Conservation (phyloP, 306 rosid genomes). For the Parietaria judaica region DNA sequence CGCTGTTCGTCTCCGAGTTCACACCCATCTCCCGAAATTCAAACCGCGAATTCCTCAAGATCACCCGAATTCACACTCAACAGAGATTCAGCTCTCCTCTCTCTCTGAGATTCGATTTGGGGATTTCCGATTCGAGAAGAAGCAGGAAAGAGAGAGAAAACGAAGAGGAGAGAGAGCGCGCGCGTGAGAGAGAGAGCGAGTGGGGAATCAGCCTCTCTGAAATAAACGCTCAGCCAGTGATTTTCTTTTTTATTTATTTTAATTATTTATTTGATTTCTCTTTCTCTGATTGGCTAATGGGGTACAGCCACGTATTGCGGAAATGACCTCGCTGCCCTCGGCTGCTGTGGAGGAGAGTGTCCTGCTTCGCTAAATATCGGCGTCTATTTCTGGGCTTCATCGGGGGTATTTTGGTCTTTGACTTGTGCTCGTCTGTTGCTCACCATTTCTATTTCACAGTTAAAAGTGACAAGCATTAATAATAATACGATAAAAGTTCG, state of each 20-base stretch:
- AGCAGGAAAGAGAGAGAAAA: neutral
- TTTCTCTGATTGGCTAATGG: neutral
- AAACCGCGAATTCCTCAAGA: constrained; percentile 9
- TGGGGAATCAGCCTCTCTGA: constrained; percentile 9
- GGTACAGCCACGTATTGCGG: neutral
- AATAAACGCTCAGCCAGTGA: constrained; percentile 3
- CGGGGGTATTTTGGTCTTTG: neutral
- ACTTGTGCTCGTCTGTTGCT: neutral
- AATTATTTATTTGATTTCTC: neutral
- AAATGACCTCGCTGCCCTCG: neutral
- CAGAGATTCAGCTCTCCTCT: neutral
- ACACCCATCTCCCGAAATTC: constrained; percentile 43
- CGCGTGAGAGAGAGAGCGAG: constrained; percentile 38
- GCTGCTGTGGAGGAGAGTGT: no score
- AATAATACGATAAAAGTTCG: no score
- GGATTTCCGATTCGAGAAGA: neutral
- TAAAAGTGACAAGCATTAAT: no score
- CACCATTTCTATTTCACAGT: neutral
- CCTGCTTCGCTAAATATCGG: neutral
- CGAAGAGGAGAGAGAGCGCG: constrained; percentile 14
- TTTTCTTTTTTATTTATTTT: neutral
- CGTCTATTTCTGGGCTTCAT: neutral
- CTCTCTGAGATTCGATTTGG: neutral
- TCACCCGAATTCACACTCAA: constrained; percentile 23
- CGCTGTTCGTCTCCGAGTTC: constrained; percentile 55